phyloP scores from a whole-genome alignment of 805 yeast species.

The Alloascoidea africana region DNA sequence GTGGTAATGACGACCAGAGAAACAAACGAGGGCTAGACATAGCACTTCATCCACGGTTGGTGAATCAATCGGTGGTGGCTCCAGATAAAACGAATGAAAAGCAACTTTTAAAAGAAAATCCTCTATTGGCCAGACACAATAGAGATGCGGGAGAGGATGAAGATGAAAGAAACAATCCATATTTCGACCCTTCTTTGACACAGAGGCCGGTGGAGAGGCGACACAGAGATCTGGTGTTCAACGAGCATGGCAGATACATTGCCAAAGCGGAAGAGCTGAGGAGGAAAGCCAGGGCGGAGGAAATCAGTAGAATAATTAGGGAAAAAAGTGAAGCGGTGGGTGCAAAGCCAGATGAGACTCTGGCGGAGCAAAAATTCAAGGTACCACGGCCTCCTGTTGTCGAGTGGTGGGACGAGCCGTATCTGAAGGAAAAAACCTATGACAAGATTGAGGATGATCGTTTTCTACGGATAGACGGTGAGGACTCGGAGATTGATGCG shows the following conservation, averaged over 20 bases:
- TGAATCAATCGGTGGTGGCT: background rate
- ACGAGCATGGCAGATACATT: conserved; percentile 49
- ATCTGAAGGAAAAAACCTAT: conserved; percentile 25
- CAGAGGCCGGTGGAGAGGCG: conserved; percentile 10
- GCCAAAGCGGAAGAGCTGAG: conserved; percentile 37
- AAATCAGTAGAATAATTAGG: conserved; percentile 19
- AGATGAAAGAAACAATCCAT: conserved; percentile 18
- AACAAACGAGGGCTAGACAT: background rate
- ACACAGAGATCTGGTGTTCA: conserved; percentile 31
- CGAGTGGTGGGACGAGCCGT: conserved; percentile 86
- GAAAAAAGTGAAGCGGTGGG: conserved; percentile 22
- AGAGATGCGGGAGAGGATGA: background rate
- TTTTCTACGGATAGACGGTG: conserved; percentile 15
- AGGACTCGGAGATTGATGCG: conserved; percentile 38
- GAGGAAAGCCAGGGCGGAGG: conserved; percentile 19
- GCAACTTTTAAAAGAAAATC: background rate
- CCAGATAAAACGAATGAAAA: background rate
- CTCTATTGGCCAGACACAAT: too few relatives aligned
- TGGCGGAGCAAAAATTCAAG: conserved; percentile 42
- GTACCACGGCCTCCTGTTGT: conserved; percentile 38
- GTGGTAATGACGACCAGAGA: background rate
- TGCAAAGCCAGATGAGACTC: conserved; percentile 30
- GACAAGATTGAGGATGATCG: conserved; percentile 10
- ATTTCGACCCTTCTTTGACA: conserved; percentile 15
- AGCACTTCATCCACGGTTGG: background rate